phyloP scores from a whole-genome alignment of 768 basidiomycete genomes.

The Trametes meyenii region DNA sequence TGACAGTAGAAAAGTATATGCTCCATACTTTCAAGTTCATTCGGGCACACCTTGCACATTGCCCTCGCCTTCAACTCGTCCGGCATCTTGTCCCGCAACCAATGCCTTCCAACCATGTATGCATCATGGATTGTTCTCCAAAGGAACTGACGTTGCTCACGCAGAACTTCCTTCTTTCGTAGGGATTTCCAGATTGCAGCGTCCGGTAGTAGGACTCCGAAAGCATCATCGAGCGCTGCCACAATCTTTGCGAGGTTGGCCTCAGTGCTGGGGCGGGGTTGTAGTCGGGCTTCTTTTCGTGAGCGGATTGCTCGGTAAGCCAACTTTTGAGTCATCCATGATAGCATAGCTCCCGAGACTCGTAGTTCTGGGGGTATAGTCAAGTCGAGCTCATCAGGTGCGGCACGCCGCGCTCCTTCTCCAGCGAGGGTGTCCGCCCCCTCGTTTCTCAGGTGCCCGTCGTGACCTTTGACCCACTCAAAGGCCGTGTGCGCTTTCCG shows the following conservation, averaged over 20 bases:
- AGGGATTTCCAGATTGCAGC: background rate
- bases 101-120: constrained; percentile 2
- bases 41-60: background rate
- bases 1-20: constrained; percentile 7
- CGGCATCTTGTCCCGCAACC: background rate
- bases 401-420: background rate
- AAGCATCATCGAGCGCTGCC: background rate
- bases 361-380: background rate
- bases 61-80: background rate
- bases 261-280: background rate
- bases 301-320: background rate
- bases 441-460: constrained; percentile 1
- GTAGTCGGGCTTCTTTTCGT: background rate
- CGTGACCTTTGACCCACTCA: constrained; percentile 10
- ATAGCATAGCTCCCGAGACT: background rate
- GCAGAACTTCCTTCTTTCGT: background rate
- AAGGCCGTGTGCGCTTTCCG: constrained; percentile 2
- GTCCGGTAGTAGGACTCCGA: no score
- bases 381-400: background rate
- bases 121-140: constrained; percentile 11
- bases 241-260: background rate
- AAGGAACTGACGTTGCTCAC: background rate
- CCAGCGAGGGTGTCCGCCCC: constrained; percentile 3
- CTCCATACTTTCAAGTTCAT: background rate
- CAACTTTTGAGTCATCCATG: background rate